Percentiles rank a stretch among this genome's conserved stretches.
These are phyloP conservation scores for Clathrospora elynae DNA, from an alignment of 2,329 filamentous ascomycete genomes.

Conservation along the genomic window DNA sequence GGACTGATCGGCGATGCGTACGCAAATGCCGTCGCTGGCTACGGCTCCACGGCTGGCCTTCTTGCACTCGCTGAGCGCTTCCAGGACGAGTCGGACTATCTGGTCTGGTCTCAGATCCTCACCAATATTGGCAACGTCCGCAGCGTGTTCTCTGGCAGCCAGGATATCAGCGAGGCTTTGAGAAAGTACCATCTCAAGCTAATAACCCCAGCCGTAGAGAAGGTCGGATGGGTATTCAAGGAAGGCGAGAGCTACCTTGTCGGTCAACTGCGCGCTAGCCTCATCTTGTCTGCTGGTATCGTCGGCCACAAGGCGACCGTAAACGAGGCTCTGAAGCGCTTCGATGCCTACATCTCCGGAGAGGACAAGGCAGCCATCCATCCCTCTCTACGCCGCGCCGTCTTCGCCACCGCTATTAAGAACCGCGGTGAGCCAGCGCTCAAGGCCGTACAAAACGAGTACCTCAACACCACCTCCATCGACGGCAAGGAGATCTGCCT, in stretches of 20 bases:
- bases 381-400: slow-evolving; percentile 76
- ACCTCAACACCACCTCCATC: slow-evolving; percentile 78
- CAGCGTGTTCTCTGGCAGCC: slow-evolving; percentile 81
- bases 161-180: slow-evolving; percentile 71
- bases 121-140: slow-evolving; percentile 77
- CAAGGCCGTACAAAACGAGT: slow-evolving; percentile 81
- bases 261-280: slow-evolving; percentile 78
- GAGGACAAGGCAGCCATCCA: slow-evolving; percentile 72
- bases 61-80: slow-evolving; percentile 87
- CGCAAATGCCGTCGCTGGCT: slow-evolving; percentile 84
- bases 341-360: slow-evolving; percentile 75
- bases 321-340: slow-evolving; percentile 76
- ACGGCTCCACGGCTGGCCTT: slow-evolving; percentile 79
- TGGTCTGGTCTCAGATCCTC: slow-evolving; percentile 88
- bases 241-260: slow-evolving; percentile 79
- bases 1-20: slow-evolving; percentile 88
- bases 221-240: slow-evolving; percentile 85
- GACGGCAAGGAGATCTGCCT: slow-evolving; percentile 91
- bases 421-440: slow-evolving; percentile 73
- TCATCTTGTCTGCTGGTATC: slow-evolving; percentile 75
- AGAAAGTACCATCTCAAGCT: slow-evolving; percentile 80
- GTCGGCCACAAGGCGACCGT: slow-evolving; percentile 75
- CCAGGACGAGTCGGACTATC: slow-evolving; percentile 76
- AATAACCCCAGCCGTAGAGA: slow-evolving; percentile 73
- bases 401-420: slow-evolving; percentile 80